Percentiles rank a stretch among this genome's conserved stretches.
These are phyloP conservation scores for Spiraea crenata DNA, from an alignment of 331 rosid species.

Conservation along the genomic window DNA sequence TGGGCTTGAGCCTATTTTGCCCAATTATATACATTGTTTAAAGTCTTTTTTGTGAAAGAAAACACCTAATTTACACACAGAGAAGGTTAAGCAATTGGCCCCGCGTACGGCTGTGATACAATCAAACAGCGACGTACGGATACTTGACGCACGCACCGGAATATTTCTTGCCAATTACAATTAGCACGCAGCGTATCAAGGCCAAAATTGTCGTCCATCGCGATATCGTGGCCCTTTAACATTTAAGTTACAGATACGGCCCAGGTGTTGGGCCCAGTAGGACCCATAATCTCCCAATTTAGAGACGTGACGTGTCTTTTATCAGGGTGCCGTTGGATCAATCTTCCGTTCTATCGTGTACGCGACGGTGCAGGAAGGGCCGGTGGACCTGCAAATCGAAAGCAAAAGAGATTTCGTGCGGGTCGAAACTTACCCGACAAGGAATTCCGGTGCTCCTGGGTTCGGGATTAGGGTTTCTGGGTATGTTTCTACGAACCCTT, in stretches of 20 bases:
- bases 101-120: slow-evolving; percentile 38
- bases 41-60: too few species aligned
- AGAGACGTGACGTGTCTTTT: neutral
- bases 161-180: slow-evolving; percentile 15
- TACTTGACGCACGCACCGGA: neutral
- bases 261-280: neutral
- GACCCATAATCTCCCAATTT: neutral
- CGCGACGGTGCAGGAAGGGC: slow-evolving; percentile 23
- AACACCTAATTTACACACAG: too few species aligned
- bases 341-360: neutral
- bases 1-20: neutral
- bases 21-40: too few species aligned
- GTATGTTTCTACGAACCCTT: neutral
- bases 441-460: neutral
- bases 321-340: neutral
- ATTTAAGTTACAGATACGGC: neutral
- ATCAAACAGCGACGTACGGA: slow-evolving; percentile 19
- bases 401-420: too few species aligned
- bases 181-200: neutral
- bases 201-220: neutral
- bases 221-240: neutral
- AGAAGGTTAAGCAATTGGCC: neutral
- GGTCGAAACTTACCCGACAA: too few species aligned
- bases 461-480: slow-evolving; percentile 16
- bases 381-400: neutral